Evolutionary conservation across 2,329 filamentous ascomycete genomes (phyloP).

Genomic region (Phyllosticta paracitricarpa): DNA sequence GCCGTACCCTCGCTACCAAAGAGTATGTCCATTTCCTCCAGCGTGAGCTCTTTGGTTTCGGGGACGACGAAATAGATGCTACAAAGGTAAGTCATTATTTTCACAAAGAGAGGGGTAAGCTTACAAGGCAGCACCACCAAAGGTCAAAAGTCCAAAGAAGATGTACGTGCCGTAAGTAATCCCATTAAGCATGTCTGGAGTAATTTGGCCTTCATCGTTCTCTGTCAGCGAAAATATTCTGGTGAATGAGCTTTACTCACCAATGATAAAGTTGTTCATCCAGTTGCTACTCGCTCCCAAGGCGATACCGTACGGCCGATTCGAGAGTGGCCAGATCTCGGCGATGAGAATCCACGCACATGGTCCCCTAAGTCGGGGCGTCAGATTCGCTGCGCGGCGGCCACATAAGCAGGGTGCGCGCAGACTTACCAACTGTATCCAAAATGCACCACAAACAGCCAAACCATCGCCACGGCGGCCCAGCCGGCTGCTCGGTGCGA

Average conservation of each 20-base stretch:
- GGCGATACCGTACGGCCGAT: constrained; percentile 60
- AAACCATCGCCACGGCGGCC: constrained; percentile 59
- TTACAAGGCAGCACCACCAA: constrained; percentile 45
- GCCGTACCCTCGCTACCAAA: constrained; percentile 59
- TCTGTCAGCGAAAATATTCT: neutral
- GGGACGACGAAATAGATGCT: constrained; percentile 40
- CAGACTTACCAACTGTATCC: constrained; percentile 53
- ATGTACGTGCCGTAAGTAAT: constrained; percentile 65
- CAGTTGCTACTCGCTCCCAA: constrained; percentile 47
- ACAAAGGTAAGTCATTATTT: neutral
- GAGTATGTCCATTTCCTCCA: constrained; percentile 54
- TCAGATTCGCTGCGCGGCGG: too few species aligned
- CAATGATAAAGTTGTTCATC: constrained; percentile 47
- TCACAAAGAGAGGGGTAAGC: neutral
- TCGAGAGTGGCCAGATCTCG: constrained; percentile 64
- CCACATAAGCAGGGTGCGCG: too few species aligned
- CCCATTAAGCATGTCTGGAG: constrained; percentile 53
- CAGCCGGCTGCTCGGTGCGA: constrained; percentile 54
- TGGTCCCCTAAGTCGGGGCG: constrained; percentile 36
- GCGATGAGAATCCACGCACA: constrained; percentile 66
- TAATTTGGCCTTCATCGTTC: constrained; percentile 47
- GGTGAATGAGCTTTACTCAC: constrained; percentile 16
- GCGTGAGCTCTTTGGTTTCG: constrained; percentile 43
- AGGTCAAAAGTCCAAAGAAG: constrained; percentile 57
- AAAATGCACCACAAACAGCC: constrained; percentile 67